These are phyloP conservation scores for Cutaneotrichosporon daszewskae DNA, from an alignment of 1,284 basidiomycete species.

Conservation along the genomic window DNA sequence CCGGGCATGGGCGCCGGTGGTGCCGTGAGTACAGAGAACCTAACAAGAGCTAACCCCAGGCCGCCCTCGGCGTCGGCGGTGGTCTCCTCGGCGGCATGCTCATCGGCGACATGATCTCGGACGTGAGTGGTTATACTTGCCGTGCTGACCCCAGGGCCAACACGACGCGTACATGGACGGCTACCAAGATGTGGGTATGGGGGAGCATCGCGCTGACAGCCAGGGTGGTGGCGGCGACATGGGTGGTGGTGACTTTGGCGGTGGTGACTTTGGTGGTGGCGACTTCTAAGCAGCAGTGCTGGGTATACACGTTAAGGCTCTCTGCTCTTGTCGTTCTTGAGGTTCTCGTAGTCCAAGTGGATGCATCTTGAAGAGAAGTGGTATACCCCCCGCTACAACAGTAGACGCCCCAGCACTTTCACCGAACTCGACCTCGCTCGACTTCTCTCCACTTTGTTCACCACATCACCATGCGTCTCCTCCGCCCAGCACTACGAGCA, in stretches of 20 bases:
- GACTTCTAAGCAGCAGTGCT: too few species aligned
- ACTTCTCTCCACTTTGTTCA: too few species aligned
- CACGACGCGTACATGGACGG: conserved; percentile 36
- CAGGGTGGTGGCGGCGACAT: conserved; percentile 21
- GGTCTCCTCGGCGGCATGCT: conserved; percentile 46
- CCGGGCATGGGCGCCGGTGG: conserved; percentile 38
- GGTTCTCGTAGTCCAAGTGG: too few species aligned
- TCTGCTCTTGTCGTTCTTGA: too few species aligned
- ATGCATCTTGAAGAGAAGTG: too few species aligned
- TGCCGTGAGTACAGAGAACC: conserved; percentile 19
- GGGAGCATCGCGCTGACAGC: conserved; percentile 2
- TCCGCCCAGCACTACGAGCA: too few species aligned
- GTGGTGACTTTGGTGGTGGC: conserved; percentile 27
- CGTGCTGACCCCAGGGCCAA: conserved; percentile 1
- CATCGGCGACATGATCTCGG: conserved; percentile 38
- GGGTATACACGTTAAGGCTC: too few species aligned
- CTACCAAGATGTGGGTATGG: conserved; percentile 29
- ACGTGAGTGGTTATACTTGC: conserved; percentile 22
- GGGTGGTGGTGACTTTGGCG: conserved; percentile 26
- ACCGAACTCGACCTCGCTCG: too few species aligned
- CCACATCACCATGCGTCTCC: too few species aligned
- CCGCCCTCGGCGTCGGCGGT: conserved; percentile 41
- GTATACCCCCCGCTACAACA: too few species aligned
- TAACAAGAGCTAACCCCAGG: conserved; percentile 8
- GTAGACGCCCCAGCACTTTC: too few species aligned